Evolutionary conservation across 2,329 filamentous ascomycete genomes (phyloP).

Genomic region (Magnaporthiopsis poae): DNA sequence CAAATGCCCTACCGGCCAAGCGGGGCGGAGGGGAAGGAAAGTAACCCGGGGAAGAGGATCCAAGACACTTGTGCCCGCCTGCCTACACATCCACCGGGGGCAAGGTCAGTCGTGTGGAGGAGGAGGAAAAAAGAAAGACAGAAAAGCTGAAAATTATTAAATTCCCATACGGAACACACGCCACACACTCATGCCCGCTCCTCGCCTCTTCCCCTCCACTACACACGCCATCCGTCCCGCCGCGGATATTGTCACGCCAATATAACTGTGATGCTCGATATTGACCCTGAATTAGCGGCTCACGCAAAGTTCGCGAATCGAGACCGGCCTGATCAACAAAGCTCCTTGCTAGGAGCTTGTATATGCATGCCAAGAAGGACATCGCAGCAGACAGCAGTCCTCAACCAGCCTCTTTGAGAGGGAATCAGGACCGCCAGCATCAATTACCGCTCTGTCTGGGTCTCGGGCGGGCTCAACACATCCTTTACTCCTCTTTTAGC

Average conservation of each 20-base stretch:
- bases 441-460: slow-evolving; percentile 22
- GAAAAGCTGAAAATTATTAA: background rate
- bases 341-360: slow-evolving; percentile 20
- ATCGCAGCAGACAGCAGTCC: slow-evolving; percentile 21
- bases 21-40: background rate
- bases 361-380: slow-evolving; percentile 31
- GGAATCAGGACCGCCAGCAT: slow-evolving; percentile 17
- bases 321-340: slow-evolving; percentile 20
- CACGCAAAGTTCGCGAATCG: slow-evolving; percentile 26
- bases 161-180: background rate
- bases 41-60: background rate
- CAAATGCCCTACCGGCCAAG: background rate
- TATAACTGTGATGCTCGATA: slow-evolving; percentile 33
- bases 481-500: slow-evolving; percentile 31
- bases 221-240: slow-evolving; percentile 22
- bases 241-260: slow-evolving; percentile 31
- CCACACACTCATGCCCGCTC: slow-evolving; percentile 1
- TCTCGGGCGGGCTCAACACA: slow-evolving; percentile 18
- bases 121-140: background rate
- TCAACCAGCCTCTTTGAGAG: slow-evolving; percentile 15
- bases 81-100: background rate
- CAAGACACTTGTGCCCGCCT: background rate
- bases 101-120: background rate
- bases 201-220: slow-evolving; percentile 1
- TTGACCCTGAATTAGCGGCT: slow-evolving; percentile 26